Conservation (phyloP, 2,329 filamentous ascomycete genomes). For the Sporothrix sp. region DNA sequence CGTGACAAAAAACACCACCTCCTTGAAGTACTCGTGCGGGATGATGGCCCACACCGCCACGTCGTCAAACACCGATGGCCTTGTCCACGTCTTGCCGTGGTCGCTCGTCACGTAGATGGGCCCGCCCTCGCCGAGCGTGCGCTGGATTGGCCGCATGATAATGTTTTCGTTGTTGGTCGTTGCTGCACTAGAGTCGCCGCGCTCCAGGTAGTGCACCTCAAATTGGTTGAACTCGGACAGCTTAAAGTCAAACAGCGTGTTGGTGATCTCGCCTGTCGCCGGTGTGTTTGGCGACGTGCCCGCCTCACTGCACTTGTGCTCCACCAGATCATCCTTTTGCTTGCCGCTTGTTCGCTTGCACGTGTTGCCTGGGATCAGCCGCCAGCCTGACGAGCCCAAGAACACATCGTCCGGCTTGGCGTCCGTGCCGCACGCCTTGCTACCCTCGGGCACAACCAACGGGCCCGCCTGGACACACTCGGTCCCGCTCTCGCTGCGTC, state of each 20-base stretch:
- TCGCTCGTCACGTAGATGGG: slow-evolving; percentile 68
- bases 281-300: slow-evolving; percentile 38
- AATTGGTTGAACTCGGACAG: slow-evolving; percentile 50
- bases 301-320: slow-evolving; percentile 65
- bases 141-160: slow-evolving; percentile 41
- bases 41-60: slow-evolving; percentile 62
- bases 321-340: slow-evolving; percentile 61
- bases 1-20: slow-evolving; percentile 81
- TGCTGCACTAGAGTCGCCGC: slow-evolving; percentile 50
- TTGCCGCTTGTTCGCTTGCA: slow-evolving; percentile 52
- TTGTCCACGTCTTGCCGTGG: slow-evolving; percentile 80
- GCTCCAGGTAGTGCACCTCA: slow-evolving; percentile 67
- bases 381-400: slow-evolving; percentile 80
- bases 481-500: slow-evolving; percentile 51
- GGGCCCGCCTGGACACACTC: slow-evolving; percentile 58
- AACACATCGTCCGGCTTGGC: slow-evolving; percentile 60
- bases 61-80: slow-evolving; percentile 50
- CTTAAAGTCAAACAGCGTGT: slow-evolving; percentile 38
- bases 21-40: slow-evolving; percentile 71
- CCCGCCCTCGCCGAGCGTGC: slow-evolving; percentile 40
- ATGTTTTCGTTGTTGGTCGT: slow-evolving; percentile 59
- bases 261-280: slow-evolving; percentile 56
- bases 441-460: slow-evolving; percentile 55
- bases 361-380: slow-evolving; percentile 75
- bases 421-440: slow-evolving; percentile 48